phyloP scores from a whole-genome alignment of 139 green algal species.

The Mesotaenium endlicherianum region DNA sequence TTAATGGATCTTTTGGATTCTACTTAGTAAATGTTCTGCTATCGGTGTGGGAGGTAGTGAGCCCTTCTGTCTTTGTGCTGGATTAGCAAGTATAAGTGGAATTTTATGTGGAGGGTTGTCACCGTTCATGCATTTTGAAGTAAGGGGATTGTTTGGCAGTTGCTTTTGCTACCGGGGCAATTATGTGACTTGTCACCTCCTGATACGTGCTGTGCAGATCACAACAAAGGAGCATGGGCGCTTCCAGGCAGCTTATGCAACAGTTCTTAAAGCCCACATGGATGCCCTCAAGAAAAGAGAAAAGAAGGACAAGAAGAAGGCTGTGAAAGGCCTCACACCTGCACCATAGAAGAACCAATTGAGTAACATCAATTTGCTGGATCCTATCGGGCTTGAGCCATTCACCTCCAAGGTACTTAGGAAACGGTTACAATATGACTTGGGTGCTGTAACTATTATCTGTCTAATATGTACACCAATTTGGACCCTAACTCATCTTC shows the following conservation, averaged over 20 bases:
- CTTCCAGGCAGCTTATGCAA: slow-evolving; percentile 52
- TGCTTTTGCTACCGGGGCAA: background rate
- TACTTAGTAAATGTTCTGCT: background rate
- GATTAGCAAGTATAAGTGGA: background rate
- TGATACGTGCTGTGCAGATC: slow-evolving; percentile 13
- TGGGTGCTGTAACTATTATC: too few relatives aligned
- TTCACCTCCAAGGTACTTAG: too few relatives aligned
- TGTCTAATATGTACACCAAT: too few relatives aligned
- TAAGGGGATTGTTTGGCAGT: background rate
- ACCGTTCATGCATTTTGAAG: too few relatives aligned
- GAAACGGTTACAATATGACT: too few relatives aligned
- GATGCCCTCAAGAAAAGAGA: slow-evolving; percentile 51
- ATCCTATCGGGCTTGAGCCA: too few relatives aligned
- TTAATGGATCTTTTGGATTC: background rate
- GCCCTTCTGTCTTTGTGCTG: background rate
- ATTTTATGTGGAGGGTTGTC: too few relatives aligned
- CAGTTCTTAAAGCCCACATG: slow-evolving; percentile 49
- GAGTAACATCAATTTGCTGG: too few relatives aligned
- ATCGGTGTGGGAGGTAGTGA: background rate
- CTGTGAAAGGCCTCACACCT: background rate
- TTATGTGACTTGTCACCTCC: background rate
- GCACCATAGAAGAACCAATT: too few relatives aligned
- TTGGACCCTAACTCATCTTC: too few relatives aligned
- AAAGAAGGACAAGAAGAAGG: slow-evolving; percentile 47
- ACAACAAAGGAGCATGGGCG: slow-evolving; percentile 34